A percentile compares a stretch with the other conserved stretches of the same genome.
These are phyloP conservation scores for Aspergillus biplanus DNA, from an alignment of 495 filamentous ascomycete species.

Conservation along the genomic window DNA sequence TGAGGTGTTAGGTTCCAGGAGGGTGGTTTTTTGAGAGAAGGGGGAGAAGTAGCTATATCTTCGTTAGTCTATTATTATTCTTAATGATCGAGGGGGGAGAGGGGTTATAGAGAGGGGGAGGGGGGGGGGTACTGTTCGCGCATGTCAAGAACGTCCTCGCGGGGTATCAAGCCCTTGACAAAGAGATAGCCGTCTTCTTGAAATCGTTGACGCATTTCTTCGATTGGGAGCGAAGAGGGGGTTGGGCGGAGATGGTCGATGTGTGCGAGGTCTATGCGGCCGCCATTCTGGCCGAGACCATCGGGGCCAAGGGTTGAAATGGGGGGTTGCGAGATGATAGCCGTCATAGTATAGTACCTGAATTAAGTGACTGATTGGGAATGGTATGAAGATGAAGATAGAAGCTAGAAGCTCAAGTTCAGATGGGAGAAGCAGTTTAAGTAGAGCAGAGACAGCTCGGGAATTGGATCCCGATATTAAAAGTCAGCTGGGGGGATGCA, in stretches of 20 bases:
- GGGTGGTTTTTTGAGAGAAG: constrained; percentile 44
- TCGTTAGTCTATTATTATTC: neutral
- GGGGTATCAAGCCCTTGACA: constrained; percentile 54
- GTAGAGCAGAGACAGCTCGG: no score
- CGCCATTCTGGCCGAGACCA: constrained; percentile 32
- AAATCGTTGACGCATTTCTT: constrained; percentile 46
- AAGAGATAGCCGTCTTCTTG: constrained; percentile 56
- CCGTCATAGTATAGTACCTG: neutral
- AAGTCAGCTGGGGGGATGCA: no score
- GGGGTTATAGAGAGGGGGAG: no score
- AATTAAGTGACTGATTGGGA: neutral
- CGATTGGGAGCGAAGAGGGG: constrained; percentile 16
- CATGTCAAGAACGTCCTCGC: constrained; percentile 51
- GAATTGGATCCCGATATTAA: no score
- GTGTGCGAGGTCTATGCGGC: constrained; percentile 20
- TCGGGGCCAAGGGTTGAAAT: constrained; percentile 11
- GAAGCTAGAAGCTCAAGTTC: neutral
- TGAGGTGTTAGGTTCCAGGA: constrained; percentile 42
- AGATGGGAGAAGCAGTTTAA: no score
- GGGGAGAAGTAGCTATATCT: constrained; percentile 50
- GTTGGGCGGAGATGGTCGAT: constrained; percentile 24
- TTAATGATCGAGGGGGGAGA: neutral
- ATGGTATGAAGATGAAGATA: neutral
- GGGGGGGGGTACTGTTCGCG: constrained; percentile 34
- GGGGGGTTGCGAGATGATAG: neutral